These are phyloP conservation scores for Candolleomyces efflorescens DNA, from an alignment of 768 basidiomycete species.

Conservation along the genomic window DNA sequence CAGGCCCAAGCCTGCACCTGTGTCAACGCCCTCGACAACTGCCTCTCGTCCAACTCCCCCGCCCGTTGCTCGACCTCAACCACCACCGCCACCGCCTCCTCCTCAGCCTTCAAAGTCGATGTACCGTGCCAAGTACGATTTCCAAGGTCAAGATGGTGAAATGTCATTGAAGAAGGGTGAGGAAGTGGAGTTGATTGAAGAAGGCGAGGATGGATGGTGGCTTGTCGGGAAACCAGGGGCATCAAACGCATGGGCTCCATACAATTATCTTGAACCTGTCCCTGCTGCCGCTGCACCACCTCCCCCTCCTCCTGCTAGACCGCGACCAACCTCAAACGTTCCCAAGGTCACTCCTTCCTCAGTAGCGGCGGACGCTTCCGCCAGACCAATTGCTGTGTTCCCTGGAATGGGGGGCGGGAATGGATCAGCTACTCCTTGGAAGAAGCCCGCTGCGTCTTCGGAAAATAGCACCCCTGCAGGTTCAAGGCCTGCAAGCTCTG, in stretches of 20 bases:
- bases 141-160: conserved; percentile 90
- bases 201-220: conserved; percentile 99
- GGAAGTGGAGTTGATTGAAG: conserved; percentile 84
- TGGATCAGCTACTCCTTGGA: conserved; percentile 73
- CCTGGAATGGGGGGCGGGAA: conserved; percentile 69
- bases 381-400: conserved; percentile 79
- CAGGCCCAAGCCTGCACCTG: conserved; percentile 24
- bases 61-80: conserved; percentile 25
- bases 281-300: conserved; percentile 62
- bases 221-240: conserved; percentile 75
- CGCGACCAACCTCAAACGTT: conserved; percentile 31
- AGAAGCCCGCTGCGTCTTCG: conserved; percentile 43
- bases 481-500: conserved; percentile 53
- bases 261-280: conserved; percentile 85
- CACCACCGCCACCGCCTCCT: conserved; percentile 51
- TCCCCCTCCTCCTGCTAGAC: conserved; percentile 66
- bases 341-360: conserved; percentile 38
- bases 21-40: conserved; percentile 15
- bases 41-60: conserved; percentile 28
- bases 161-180: conserved; percentile 90
- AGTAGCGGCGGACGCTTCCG: conserved; percentile 52
- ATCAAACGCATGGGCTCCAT: conserved; percentile 90
- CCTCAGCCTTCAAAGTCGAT: conserved; percentile 61
- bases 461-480: conserved; percentile 33
- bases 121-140: conserved; percentile 90